Evolutionary conservation across 1,284 basidiomycete genomes (phyloP), one percentile per base, ranked within the genome.

Genomic region (Cronartium quercuum): DNA sequence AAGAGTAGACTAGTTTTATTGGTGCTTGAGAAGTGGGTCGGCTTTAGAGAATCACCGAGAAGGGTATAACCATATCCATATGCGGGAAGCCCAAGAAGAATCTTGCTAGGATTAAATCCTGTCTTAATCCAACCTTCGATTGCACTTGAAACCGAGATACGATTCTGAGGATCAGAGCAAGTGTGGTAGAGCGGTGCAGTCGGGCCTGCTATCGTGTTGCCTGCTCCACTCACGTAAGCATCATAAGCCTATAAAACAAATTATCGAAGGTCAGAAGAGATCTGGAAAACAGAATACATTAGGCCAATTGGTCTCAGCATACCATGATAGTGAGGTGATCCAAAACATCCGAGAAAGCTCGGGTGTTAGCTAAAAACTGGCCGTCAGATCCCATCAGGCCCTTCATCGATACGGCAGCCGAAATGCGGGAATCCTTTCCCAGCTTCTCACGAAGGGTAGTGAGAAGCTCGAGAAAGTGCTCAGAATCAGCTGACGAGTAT

Each of bases 41-140:
- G 62, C 38, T 65, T 35, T 13, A 73, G 69, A 35, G 62, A 61
- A 34, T 61, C 55, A 10, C 44, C 55, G 18, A 65, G 13, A 3
- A 73, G 35, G 29, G 71, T 74, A 58, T 74, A 74, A 10, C 63
- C 71, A 51, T 74, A 74, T n/a, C 71, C 71, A 44, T 74, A 74
- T 2, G 64, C 44, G 37, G 71, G 71, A 12, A 74, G 1, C 35
- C 71, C 71, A 6, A 74, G 64, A 6, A 74, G 40, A 15, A 74
- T 66, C 40, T 74, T 74, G 21, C 44, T 12, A 21, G 64, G 15
- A 7, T 34, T 7, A 41, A 74, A 66, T 15, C 71, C 71, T 9
- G 63, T 60, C 42, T 66, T 60, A 21, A 62, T 41, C 71, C 71
- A 74, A 3, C 24, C 38, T 40, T 61, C 34, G 29, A 74, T 44